Base-by-base conservation (phyloP, 108 stramenopile genomes). In the Fragilariopsis cylindrus region DNA sequence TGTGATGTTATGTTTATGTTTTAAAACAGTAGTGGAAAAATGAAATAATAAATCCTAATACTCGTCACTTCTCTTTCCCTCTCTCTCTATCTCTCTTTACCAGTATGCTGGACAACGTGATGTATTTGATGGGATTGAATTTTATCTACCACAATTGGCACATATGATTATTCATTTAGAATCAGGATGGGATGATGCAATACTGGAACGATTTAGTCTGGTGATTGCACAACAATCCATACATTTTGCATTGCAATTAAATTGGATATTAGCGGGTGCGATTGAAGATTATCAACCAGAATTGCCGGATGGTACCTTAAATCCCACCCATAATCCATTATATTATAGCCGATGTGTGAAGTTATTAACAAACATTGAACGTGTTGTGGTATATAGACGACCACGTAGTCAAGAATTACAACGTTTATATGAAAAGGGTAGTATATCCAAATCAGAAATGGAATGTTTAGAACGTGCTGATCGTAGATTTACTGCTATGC, bases 131-230 rank as follows among this genome's bases (percentile, higher is more conserved):
- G 98, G 97, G 15, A 97, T 98, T 50, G 99, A 98, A 79, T 99
- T 98, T 71, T 99, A 98, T 82, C 89, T 99, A 57, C 99, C 99
- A 21, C 99, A 99, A 83, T 82, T 99, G 66, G 98, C 97, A 5
- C 99, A 99, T 81, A 98, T 99, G 98, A 95, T 99, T 62, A 96
- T 98, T 63, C 99, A 99, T 87, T 89, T 98, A 50, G 98, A 98
- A 76, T 93, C 91, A 4, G 89, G 96, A 64, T 94, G 96, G 97
- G 96, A 95, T 41, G 92, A 90, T 73, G 89, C 92, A 47, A 92
- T 96, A 60, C 81, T 99, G 65, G 98, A 98, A 85, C 90, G 95
- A 56, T 98, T 99, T 71, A 91, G 95, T 65, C 78, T 99, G 39
- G 86, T 98, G 43, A 96, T 98, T 52, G 94, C 96, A 3, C 98